phyloP scores from a whole-genome alignment of 2,329 filamentous ascomycete species.

The Hyphodiscus sp. region DNA sequence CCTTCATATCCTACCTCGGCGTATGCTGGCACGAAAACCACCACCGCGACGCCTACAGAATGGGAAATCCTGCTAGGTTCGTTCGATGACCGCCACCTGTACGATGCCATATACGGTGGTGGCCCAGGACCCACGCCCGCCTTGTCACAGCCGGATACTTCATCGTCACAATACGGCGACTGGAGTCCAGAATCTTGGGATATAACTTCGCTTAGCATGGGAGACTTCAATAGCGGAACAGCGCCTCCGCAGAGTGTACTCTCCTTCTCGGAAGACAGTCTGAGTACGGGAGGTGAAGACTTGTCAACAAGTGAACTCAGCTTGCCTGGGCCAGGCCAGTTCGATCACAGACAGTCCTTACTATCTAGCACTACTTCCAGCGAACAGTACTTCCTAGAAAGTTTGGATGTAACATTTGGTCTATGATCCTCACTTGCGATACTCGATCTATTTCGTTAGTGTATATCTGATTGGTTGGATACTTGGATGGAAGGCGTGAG shows the following conservation, averaged over 20 bases:
- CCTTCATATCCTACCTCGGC: conserved; percentile 27
- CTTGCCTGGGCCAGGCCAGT: conserved; percentile 3
- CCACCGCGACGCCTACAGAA: conserved; percentile 55
- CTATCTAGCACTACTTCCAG: conserved; percentile 7
- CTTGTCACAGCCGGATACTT: conserved; percentile 13
- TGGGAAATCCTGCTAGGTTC: conserved; percentile 79
- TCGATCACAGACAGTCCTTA: conserved; percentile 13
- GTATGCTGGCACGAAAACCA: conserved; percentile 34
- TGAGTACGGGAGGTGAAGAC: conserved; percentile 47
- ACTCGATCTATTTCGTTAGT: neutral
- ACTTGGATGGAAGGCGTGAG: neutral
- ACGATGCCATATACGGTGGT: conserved; percentile 68
- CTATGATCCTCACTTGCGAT: conserved; percentile 21
- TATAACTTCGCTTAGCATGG: conserved; percentile 34
- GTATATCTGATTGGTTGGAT: neutral
- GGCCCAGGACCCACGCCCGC: conserved; percentile 41
- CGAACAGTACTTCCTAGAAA: conserved; percentile 23
- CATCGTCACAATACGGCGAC: conserved; percentile 27
- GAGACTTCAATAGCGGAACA: conserved; percentile 28
- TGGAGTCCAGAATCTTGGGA: conserved; percentile 55
- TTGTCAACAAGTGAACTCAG: conserved; percentile 23
- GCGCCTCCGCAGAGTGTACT: conserved; percentile 45
- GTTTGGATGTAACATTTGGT: conserved; percentile 35
- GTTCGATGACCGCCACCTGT: conserved; percentile 78
- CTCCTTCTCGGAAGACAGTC: conserved; percentile 53